Evolutionary conservation across 2,329 filamentous ascomycete genomes (phyloP), one percentile per base, ranked within the genome.

Genomic region (Cladosporium sp.): DNA sequence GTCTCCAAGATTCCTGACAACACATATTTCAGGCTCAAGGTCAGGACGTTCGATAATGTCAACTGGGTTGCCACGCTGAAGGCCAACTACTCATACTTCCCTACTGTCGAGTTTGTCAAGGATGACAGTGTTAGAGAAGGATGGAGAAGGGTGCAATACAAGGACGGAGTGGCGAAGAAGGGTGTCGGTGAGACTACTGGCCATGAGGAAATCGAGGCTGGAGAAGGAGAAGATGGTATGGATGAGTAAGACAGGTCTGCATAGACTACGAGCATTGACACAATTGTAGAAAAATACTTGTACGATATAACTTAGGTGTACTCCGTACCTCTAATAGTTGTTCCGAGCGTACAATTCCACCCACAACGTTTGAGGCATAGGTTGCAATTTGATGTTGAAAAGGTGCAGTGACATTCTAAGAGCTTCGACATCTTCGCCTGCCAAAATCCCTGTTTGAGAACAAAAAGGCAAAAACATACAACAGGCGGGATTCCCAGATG

Each of bases 31-130:
- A 87, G 94, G 17, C 81, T 99, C 54, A 92, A 93, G 73, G 91
- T 94, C n/a, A 91, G 97, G 73, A 97, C 94, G 0, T 99, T 99
- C 69, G 94, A 99, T 73, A 96, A 95, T 68, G 91, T 99, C 9
- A 93, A 93, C 3, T 99, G 94, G 91, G 91, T 99, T n/a, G 90
- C 95, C 37, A 99, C 94, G 8, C 96, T 99, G 90, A 99, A 99
- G 85, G 97, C 97, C 83, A 97, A 97, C 66, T 93, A 99, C 71
- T 94, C 99, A 74, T 99, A 99, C 73, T 87, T 87, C 75, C 83
- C 84, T 2, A 87, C 85, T 60, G 81, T 85, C 28, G 84, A 87
- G 71, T 86, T 85, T 60, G 68, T 83, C 53, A 86, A 86, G 67
- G 84, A 86, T 60, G 55, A 73, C 1, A 70, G 68, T 1, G 73